These are phyloP conservation scores for Cryomyces minteri DNA, from an alignment of 495 filamentous ascomycete genomes.

Conservation along the genomic window DNA sequence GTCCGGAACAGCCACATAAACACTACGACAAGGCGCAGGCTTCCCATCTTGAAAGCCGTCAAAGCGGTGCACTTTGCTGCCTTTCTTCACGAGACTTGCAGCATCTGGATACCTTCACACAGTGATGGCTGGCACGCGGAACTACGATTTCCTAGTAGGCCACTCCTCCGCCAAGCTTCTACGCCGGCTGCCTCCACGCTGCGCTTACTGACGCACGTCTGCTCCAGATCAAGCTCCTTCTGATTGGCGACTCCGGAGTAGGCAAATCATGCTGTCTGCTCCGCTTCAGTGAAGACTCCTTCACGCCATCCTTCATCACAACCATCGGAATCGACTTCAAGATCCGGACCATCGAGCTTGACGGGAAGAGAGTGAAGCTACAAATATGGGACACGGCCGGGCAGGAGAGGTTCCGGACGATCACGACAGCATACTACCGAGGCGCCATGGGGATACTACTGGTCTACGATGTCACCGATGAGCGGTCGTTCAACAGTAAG, in stretches of 20 bases:
- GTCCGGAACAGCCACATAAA: too few species aligned
- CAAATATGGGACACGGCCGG: constrained; percentile 99
- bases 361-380: constrained; percentile 94
- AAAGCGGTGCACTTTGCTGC: too few species aligned
- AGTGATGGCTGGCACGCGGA: constrained; percentile 1
- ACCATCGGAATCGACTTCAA: constrained; percentile 99
- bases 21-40: too few species aligned
- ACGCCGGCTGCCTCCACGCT: background rate
- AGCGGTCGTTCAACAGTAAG: constrained; percentile 92
- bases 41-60: too few species aligned
- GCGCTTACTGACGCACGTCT: constrained; percentile 1
- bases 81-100: too few species aligned
- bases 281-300: constrained; percentile 97
- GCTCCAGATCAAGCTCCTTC: constrained; percentile 83
- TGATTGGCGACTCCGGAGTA: constrained; percentile 96
- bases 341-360: constrained; percentile 94
- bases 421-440: constrained; percentile 96
- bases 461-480: constrained; percentile 97
- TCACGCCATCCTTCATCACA: constrained; percentile 97
- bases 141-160: background rate
- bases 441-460: constrained; percentile 97
- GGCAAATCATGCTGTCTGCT: constrained; percentile 98
- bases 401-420: constrained; percentile 94
- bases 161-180: too few species aligned
- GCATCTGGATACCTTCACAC: background rate